Percentiles rank a stretch among this genome's conserved stretches.
phyloP scores from a whole-genome alignment of 306 rosid genomes.

The Fagus sylvatica region DNA sequence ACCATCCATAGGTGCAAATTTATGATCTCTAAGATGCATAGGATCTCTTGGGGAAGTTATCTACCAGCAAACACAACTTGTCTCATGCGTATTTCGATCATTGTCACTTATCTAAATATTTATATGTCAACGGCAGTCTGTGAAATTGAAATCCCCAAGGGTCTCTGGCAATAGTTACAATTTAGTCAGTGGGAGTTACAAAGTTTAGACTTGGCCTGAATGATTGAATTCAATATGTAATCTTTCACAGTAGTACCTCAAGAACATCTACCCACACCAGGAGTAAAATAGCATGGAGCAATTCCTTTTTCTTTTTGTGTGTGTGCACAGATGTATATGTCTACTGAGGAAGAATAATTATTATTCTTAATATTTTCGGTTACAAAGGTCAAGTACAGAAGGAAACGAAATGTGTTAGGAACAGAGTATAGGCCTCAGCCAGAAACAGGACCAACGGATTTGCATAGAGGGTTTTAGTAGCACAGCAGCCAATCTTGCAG shows the following conservation, averaged over 20 bases:
- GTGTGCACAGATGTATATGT: too few species aligned
- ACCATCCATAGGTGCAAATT: slow-evolving; percentile 17
- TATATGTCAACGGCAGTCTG: not conserved
- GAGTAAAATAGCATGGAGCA: not conserved
- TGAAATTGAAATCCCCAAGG: not conserved
- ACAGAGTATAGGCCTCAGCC: too few species aligned
- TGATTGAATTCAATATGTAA: not conserved
- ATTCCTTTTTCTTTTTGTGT: not conserved
- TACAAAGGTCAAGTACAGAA: too few species aligned
- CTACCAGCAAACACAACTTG: not conserved
- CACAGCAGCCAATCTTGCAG: too few species aligned
- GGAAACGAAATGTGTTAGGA: too few species aligned
- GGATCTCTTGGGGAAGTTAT: slow-evolving; percentile 10
- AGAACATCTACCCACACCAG: not conserved
- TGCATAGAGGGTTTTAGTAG: too few species aligned
- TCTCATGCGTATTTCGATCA: not conserved
- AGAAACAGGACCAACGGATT: too few species aligned
- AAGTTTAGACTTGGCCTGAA: not conserved
- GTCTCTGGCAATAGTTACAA: not conserved
- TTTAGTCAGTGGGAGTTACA: not conserved
- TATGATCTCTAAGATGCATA: slow-evolving; percentile 13
- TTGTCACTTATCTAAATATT: not conserved
- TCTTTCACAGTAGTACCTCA: not conserved
- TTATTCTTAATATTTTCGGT: too few species aligned
- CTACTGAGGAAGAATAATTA: too few species aligned